phyloP scores from a whole-genome alignment of 148 eudicot species.

The Oxyria digyna region DNA sequence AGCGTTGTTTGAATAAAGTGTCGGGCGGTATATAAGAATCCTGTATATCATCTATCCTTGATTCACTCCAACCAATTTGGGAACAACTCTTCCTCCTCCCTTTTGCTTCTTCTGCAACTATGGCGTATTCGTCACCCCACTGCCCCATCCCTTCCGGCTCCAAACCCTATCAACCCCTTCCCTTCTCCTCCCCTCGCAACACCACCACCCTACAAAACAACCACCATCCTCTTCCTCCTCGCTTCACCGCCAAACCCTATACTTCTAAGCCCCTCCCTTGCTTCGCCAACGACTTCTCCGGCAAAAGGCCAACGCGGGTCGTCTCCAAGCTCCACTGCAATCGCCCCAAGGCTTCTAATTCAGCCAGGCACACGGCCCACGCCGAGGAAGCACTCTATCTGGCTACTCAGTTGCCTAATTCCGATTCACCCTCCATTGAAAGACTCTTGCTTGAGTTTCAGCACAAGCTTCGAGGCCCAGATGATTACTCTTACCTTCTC shows the following conservation, averaged over 20 bases:
- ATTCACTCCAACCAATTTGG: neutral
- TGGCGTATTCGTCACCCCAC: constrained; percentile 2
- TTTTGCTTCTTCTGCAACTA: neutral
- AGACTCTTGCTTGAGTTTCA: constrained; percentile 10
- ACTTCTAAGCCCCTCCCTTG: constrained; percentile 11
- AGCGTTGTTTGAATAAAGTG: no score
- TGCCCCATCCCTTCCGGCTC: neutral
- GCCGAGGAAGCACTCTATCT: constrained; percentile 49
- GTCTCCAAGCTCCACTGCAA: constrained; percentile 88
- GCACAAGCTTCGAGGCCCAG: constrained; percentile 43
- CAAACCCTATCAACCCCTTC: neutral
- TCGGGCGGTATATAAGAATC: no score
- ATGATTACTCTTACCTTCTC: constrained; percentile 66
- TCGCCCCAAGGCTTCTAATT: constrained; percentile 37
- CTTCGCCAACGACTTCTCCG: constrained; percentile 52
- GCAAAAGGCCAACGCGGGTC: constrained; percentile 67
- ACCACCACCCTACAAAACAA: neutral
- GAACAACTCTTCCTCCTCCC: neutral
- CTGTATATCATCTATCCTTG: neutral
- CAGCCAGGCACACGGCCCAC: constrained; percentile 36
- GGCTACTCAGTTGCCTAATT: constrained; percentile 16
- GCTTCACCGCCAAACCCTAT: neutral
- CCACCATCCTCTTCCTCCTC: neutral
- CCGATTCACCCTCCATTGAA: constrained; percentile 18
- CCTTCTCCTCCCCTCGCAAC: neutral